These are phyloP conservation scores for Rhodotorula sp. DNA, from an alignment of 1,284 basidiomycete genomes.

Conservation along the genomic window DNA sequence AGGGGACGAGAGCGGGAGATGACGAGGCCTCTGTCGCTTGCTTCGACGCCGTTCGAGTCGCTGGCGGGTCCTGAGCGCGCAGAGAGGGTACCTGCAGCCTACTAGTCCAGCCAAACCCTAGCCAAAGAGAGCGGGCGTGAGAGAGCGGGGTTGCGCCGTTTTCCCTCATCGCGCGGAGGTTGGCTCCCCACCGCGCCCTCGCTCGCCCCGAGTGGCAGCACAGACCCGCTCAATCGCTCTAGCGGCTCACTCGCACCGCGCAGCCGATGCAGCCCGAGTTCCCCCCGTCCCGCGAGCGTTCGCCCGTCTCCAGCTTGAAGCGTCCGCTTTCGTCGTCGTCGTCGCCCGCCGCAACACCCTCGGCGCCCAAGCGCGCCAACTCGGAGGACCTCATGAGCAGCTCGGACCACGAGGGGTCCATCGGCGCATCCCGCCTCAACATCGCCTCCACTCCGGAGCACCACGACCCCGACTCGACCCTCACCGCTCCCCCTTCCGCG, in stretches of 20 bases:
- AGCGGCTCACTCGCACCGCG: not conserved
- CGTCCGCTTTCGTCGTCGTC: conserved; percentile 18
- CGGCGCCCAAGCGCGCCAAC: conserved; percentile 29
- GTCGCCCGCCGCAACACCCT: not conserved
- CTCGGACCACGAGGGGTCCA: conserved; percentile 34
- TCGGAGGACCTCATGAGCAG: conserved; percentile 36
- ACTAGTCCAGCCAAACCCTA: no score
- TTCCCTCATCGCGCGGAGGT: no score
- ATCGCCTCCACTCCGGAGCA: conserved; percentile 23
- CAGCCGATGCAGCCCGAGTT: not conserved
- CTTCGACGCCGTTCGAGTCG: not conserved
- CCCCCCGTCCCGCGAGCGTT: not conserved
- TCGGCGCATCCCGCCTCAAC: conserved; percentile 38
- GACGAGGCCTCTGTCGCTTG: not conserved
- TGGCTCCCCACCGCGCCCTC: no score
- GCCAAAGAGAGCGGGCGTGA: no score
- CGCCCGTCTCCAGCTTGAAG: conserved; percentile 4
- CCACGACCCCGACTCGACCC: not conserved
- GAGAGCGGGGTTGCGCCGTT: no score
- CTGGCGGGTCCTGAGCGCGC: not conserved
- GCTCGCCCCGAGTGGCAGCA: not conserved
- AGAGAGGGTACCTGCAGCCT: not conserved
- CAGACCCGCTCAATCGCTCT: not conserved
- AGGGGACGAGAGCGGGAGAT: not conserved
- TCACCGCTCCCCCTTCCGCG: not conserved